phyloP scores from a whole-genome alignment of 139 green algal genomes.

The Asterochloris erici region DNA sequence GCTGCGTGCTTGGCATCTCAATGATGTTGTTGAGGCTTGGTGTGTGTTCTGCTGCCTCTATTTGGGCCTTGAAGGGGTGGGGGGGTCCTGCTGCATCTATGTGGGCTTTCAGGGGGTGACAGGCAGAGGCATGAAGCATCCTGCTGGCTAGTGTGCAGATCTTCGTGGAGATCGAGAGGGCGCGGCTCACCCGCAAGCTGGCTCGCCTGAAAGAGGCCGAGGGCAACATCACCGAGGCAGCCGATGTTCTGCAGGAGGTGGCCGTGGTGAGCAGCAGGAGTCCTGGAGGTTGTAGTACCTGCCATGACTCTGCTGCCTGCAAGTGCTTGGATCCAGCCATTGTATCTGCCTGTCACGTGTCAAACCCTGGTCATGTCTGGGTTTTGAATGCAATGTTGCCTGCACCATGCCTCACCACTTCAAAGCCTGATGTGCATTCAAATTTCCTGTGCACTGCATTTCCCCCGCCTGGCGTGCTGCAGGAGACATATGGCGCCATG shows the following conservation, averaged over 20 bases:
- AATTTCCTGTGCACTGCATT: no score
- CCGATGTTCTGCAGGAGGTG: slow-evolving; percentile 95
- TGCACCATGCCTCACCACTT: no score
- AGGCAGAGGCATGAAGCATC: no score
- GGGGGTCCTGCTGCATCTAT: no score
- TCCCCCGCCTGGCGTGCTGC: background rate
- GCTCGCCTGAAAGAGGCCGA: slow-evolving; percentile 88
- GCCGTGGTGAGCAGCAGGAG: slow-evolving; percentile 66
- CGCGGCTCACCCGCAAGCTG: slow-evolving; percentile 82
- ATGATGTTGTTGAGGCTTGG: no score
- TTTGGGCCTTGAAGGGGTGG: no score
- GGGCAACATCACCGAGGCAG: slow-evolving; percentile 88
- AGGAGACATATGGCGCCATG: slow-evolving; percentile 98
- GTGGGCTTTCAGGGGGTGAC: no score
- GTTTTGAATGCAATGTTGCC: background rate
- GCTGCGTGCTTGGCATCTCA: no score
- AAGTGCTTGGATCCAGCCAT: background rate
- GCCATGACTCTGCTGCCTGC: background rate
- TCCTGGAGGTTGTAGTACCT: no score
- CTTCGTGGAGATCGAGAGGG: slow-evolving; percentile 98
- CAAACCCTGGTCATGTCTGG: background rate
- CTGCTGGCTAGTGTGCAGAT: slow-evolving; percentile 62
- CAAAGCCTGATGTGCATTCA: no score
- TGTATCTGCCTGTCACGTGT: background rate
- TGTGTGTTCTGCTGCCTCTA: no score